These are phyloP conservation scores for Diplodia scrobiculata DNA, from an alignment of 2,329 filamentous ascomycete genomes.

Conservation along the genomic window DNA sequence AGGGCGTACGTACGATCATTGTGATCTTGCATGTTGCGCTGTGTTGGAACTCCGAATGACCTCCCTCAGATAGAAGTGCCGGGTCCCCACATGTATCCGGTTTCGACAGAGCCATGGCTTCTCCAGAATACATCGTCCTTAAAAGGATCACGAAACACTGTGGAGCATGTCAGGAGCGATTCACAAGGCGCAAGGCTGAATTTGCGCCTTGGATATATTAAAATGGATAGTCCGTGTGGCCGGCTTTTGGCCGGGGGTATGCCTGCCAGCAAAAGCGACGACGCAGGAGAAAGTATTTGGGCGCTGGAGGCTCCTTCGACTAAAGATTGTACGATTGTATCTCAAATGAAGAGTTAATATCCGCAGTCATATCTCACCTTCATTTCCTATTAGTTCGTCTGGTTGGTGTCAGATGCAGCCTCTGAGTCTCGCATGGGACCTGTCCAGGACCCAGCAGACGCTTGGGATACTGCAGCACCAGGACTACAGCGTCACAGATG, in stretches of 20 bases:
- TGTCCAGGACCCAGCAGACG: neutral
- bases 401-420: neutral
- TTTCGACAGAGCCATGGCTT: neutral
- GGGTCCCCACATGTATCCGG: slow-evolving; percentile 9
- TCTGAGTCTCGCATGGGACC: neutral
- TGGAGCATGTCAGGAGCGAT: neutral
- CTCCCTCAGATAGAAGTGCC: slow-evolving; percentile 11
- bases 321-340: neutral
- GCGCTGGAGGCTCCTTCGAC: neutral
- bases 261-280: neutral
- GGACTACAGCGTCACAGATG: neutral
- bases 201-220: neutral
- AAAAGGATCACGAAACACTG: neutral
- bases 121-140: neutral
- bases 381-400: neutral
- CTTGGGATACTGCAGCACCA: neutral
- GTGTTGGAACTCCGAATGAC: neutral
- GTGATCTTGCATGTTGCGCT: neutral
- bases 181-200: neutral
- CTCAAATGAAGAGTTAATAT: neutral
- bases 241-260: neutral
- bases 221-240: neutral
- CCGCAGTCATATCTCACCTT: neutral
- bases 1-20: neutral
- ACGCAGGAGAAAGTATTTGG: neutral